phyloP scores from a whole-genome alignment of 768 basidiomycete genomes.

The Leccinellum luteum region DNA sequence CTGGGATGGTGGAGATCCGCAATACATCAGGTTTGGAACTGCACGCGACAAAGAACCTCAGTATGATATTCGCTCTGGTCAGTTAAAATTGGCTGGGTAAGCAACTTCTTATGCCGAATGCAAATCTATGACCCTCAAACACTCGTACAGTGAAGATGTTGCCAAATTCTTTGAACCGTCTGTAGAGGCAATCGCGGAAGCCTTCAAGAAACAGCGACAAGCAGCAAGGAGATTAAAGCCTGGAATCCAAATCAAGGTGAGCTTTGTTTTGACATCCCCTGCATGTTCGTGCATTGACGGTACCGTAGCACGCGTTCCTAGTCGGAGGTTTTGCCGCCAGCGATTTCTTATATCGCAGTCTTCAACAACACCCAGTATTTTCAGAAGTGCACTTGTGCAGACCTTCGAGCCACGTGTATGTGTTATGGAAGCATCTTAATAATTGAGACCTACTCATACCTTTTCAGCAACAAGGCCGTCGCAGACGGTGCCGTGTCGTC shows the following conservation, averaged over 20 bases:
- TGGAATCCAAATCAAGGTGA: slow-evolving; percentile 27
- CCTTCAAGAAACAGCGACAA: slow-evolving; percentile 30
- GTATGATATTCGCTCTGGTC: slow-evolving; percentile 35
- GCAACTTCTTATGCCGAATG: not conserved
- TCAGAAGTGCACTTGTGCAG: not conserved
- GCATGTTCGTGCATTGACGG: not conserved
- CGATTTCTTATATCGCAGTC: not conserved
- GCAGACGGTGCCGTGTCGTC: slow-evolving; percentile 6
- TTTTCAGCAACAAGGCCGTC: not conserved
- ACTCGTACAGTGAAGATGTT: slow-evolving; percentile 31
- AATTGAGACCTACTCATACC: not conserved
- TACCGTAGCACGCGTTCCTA: slow-evolving; percentile 25
- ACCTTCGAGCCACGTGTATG: not conserved
- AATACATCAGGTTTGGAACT: slow-evolving; percentile 40
- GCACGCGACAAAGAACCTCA: slow-evolving; percentile 32
- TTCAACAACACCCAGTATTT: not conserved
- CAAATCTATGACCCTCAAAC: not conserved
- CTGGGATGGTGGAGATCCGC: slow-evolving; percentile 31
- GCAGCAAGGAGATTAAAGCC: slow-evolving; percentile 12
- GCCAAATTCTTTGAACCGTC: slow-evolving; percentile 44
- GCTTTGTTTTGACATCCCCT: no score
- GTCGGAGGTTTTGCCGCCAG: not conserved
- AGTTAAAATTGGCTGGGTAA: slow-evolving; percentile 38
- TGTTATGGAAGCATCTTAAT: not conserved
- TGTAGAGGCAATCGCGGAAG: slow-evolving; percentile 32